Conservation (phyloP, 2,329 filamentous ascomycete genomes). For the Hypoxylon sp. region DNA sequence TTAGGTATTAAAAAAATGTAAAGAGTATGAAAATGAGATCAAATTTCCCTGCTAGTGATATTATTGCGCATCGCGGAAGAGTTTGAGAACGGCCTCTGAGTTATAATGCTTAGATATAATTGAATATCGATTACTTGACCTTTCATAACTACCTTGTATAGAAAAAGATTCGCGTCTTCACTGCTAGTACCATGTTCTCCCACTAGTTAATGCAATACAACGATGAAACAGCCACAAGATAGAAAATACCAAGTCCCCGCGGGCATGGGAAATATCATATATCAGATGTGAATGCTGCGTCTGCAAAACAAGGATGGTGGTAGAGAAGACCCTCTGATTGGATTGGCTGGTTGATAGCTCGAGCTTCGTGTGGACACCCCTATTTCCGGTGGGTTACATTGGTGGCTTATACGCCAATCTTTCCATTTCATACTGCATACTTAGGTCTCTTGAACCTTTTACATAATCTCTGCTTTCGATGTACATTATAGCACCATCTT, state of each 20-base stretch:
- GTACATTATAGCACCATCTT: neutral
- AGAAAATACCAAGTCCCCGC: neutral
- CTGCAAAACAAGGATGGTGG: conserved; percentile 3
- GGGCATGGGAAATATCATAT: neutral
- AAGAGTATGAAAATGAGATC: too few relatives aligned
- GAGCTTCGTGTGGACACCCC: neutral
- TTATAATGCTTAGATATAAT: neutral
- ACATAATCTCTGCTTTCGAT: neutral
- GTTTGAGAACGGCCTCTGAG: neutral
- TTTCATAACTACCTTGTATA: neutral
- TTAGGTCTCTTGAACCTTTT: neutral
- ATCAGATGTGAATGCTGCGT: neutral
- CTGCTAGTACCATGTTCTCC: neutral
- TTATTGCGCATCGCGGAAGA: neutral
- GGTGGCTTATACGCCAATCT: neutral
- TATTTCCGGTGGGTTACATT: neutral
- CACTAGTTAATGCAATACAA: neutral
- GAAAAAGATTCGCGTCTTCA: neutral
- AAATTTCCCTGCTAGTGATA: neutral
- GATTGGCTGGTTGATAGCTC: neutral
- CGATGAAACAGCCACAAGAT: neutral
- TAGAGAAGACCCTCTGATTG: neutral
- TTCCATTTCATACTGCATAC: neutral
- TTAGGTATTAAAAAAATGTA: too few relatives aligned
- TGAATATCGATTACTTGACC: neutral